phyloP scores from a whole-genome alignment of 2,329 filamentous ascomycete species.

The Exophiala phaeomuriformis region DNA sequence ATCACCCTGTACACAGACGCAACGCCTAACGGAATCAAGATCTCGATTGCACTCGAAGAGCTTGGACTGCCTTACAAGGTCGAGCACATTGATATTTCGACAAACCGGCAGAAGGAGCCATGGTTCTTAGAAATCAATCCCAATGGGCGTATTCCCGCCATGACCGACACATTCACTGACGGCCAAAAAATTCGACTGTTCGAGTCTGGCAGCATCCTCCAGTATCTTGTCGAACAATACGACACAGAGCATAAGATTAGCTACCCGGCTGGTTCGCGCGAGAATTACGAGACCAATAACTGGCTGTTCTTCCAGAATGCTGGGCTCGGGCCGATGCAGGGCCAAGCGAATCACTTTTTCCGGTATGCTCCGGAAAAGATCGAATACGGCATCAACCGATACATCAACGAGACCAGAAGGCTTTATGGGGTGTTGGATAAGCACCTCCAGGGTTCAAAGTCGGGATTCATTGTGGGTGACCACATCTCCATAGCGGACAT shows the following conservation, averaged over 20 bases:
- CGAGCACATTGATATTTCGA: constrained; percentile 42
- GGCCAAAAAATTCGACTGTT: constrained; percentile 60
- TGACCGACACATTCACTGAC: constrained; percentile 58
- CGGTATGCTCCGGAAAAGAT: constrained; percentile 78
- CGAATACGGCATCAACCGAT: constrained; percentile 73
- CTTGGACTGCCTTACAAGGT: constrained; percentile 48
- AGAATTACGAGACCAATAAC: constrained; percentile 71
- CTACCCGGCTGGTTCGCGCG: constrained; percentile 63
- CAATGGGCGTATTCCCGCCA: constrained; percentile 81
- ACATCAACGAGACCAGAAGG: constrained; percentile 74
- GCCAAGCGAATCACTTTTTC: constrained; percentile 75
- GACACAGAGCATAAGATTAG: constrained; percentile 76
- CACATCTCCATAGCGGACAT: constrained; percentile 60
- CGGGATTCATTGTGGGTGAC: constrained; percentile 46
- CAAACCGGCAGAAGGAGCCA: constrained; percentile 72
- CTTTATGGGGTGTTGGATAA: constrained; percentile 71
- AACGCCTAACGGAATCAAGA: constrained; percentile 87
- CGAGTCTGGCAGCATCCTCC: constrained; percentile 74
- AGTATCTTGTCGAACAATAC: constrained; percentile 76
- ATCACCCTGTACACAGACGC: constrained; percentile 75
- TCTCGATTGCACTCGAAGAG: constrained; percentile 80
- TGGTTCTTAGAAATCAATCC: constrained; percentile 92
- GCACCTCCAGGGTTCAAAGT: constrained; percentile 51
- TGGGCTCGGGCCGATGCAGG: constrained; percentile 75
- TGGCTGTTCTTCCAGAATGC: constrained; percentile 77